A percentile compares a stretch with the other conserved stretches of the same genome.
These are phyloP conservation scores for Sicyos edulis DNA, from an alignment of 306 rosid species.

Conservation along the genomic window DNA sequence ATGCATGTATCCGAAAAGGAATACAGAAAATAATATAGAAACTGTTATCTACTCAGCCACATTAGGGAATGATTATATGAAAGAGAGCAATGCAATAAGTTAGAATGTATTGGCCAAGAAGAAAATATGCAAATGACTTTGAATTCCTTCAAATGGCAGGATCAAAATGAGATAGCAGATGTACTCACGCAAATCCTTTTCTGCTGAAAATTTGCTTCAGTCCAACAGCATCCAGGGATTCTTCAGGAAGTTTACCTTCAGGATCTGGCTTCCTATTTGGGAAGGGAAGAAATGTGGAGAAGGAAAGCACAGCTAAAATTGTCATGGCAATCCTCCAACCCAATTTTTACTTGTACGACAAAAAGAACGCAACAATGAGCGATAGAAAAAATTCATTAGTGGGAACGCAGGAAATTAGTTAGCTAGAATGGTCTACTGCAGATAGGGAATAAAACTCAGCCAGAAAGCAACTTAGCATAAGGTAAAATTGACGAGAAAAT, in stretches of 20 bases:
- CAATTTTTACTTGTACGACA: neutral
- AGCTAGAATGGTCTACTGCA: neutral
- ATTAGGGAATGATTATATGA: neutral
- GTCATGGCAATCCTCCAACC: neutral
- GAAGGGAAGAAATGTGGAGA: neutral
- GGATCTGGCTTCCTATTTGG: constrained; percentile 65
- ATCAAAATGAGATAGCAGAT: neutral
- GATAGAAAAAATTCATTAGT: neutral
- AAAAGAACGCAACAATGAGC: neutral
- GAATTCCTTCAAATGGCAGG: neutral
- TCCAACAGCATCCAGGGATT: constrained; percentile 66
- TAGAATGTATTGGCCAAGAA: constrained; percentile 10
- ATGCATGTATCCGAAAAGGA: constrained; percentile 10
- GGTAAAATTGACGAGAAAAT: neutral
- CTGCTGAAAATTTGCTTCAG: constrained; percentile 64
- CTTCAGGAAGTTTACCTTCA: constrained; percentile 88
- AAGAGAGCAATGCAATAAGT: neutral
- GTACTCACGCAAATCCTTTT: constrained; percentile 85
- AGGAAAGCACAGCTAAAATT: constrained; percentile 17
- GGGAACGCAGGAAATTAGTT: neutral
- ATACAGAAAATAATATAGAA: neutral
- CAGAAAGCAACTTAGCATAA: neutral
- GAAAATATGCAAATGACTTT: constrained; percentile 8
- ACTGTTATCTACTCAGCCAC: neutral
- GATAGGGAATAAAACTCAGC: neutral